Conservation (phyloP, 352 stramenopile species). For the Thraustochytrium aureum region DNA sequence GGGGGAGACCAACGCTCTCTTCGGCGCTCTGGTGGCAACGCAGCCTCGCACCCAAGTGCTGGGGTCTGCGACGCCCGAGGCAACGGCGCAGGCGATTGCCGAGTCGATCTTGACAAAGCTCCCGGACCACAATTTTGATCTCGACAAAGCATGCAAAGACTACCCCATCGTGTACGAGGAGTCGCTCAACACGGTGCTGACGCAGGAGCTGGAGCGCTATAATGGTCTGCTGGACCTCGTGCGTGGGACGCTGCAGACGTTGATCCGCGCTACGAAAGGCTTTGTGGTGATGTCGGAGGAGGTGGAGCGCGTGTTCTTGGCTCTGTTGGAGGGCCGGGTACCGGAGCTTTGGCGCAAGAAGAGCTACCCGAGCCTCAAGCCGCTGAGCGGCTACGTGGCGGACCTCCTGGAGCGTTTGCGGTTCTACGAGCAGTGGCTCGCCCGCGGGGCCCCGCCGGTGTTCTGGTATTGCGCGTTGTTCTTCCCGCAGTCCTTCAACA, state of each 20-base stretch:
- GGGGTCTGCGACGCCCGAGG: constrained; percentile 60
- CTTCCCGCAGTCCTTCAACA: constrained; percentile 95
- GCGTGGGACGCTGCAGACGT: constrained; percentile 72
- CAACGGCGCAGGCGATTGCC: constrained; percentile 73
- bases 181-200: constrained; percentile 94
- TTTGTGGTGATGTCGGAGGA: constrained; percentile 91
- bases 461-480: constrained; percentile 95
- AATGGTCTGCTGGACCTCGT: constrained; percentile 85
- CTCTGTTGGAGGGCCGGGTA: constrained; percentile 84
- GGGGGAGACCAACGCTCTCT: constrained; percentile 84
- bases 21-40: constrained; percentile 78
- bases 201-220: constrained; percentile 90
- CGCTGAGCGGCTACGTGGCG: constrained; percentile 83
- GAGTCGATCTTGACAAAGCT: constrained; percentile 77
- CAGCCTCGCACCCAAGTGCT: constrained; percentile 67
- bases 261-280: constrained; percentile 85
- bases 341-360: constrained; percentile 70
- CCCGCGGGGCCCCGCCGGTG: constrained; percentile 75
- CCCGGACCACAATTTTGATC: constrained; percentile 74
- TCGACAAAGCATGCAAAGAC: constrained; percentile 77
- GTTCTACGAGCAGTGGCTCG: constrained; percentile 85
- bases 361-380: constrained; percentile 65
- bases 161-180: constrained; percentile 87
- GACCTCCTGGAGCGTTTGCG: constrained; percentile 83
- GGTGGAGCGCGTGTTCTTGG: constrained; percentile 85